Percentiles rank a stretch among this genome's conserved stretches.
Conservation (phyloP, 73 alveolate genomes). For the Symbiodinium pilosum region DNA sequence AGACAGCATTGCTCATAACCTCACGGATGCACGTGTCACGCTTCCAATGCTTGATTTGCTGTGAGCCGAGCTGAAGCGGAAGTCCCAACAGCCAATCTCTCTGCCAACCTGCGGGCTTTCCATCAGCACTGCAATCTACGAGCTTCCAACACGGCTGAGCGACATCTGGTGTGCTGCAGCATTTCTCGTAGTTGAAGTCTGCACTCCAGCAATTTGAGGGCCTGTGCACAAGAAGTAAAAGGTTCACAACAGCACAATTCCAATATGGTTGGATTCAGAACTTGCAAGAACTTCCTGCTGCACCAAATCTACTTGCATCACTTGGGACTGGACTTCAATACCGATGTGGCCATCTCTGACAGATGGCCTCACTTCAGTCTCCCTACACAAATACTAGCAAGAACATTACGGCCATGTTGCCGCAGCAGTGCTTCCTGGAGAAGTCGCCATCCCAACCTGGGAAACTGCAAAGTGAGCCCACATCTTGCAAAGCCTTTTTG, state of each 20-base stretch:
- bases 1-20: not conserved
- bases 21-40: too few species aligned
- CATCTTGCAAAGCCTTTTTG: too few species aligned
- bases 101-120: not conserved
- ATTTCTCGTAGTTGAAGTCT: not conserved
- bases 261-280: too few species aligned
- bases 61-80: not conserved
- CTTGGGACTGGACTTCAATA: not conserved
- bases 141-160: not conserved
- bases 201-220: not conserved
- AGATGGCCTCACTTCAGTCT: not conserved
- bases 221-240: not conserved
- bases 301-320: too few species aligned
- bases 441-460: slow-evolving; percentile 11
- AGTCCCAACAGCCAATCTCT: not conserved
- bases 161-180: not conserved
- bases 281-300: too few species aligned
- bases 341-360: not conserved
- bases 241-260: not conserved
- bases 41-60: too few species aligned
- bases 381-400: not conserved
- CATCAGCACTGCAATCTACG: too few species aligned
- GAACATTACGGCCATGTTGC: not conserved
- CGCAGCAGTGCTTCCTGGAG: slow-evolving; percentile 8
- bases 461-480: not conserved